Base-by-base conservation (phyloP, 257 asterid genomes). In the Cinchona pubescens region DNA sequence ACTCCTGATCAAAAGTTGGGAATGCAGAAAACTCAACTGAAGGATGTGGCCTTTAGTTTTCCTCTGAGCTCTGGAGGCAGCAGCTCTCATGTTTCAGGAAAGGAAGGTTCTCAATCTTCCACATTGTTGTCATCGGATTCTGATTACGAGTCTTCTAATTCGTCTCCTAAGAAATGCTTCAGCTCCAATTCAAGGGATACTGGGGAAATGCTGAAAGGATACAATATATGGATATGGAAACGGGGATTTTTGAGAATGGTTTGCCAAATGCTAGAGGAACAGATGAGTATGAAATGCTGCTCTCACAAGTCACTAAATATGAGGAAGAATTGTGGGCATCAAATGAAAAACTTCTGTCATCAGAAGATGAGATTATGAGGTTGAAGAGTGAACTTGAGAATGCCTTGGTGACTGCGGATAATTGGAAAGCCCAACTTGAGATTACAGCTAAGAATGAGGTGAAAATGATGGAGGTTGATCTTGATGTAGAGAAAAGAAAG, bases 131-230 rank as follows among this genome's bases (percentile, higher is more conserved):
- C 90, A 34, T 86, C 96, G 3, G 97, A 91, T 82, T 91, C 92
- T 61, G 98, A 93, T 81, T 82, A 90, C 15, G 98, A 90, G 66
- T 81, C 92, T 42, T 88, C 51, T 42, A 63, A 79, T 75, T 72
- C 80, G 15, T 82, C 89, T 75, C 73, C 83, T 30, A 29, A 58
- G 61, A 86, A 70, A 51, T 73, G 69, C 53, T 55, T 66, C 49
- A 71, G 78, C 53, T 73, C 83, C 1, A 63, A 43, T 77, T 56
- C 67, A 2, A 51, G 14, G 23, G 68, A 34, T 64, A 72, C 73
- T 71, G 77, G 70, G 13, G 81, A 73, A 73, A 68, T 73, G 75
- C 68, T 49, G 78, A 76, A 81, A 69, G 79, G 55, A 62, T 75
- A n/a, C n/a, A 76, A 53, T 71, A 49, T 63, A n/a, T 70, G 68